Evolutionary conservation across 345 rosid species (phyloP), one percentile per base, ranked within the genome.

Genomic region (Brassica nigra): DNA sequence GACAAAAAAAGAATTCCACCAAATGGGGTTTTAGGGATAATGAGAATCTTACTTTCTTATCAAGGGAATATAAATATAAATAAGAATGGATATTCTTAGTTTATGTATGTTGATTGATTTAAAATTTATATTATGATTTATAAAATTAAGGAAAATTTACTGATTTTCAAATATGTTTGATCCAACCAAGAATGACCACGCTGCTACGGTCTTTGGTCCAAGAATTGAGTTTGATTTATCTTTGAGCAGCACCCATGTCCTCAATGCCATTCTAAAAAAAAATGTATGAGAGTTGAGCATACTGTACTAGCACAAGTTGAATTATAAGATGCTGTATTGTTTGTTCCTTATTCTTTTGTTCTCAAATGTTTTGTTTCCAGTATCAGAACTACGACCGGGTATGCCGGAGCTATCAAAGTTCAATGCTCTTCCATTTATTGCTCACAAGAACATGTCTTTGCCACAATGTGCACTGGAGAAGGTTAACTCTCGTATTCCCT

Each of bases 381-480:
- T 69, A 16, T 9, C 79, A 63, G 79, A 69, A 55, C 18, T 69
- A 54, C 66, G 68, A 62, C 67, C 23, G 1, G 83, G 83, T n/a
- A 75, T 75, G 83, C 64, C 67, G 0, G 79, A 75, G 76, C 37
- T 80, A 14, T 74, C 83, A 2, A 80, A 70, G 5, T 80, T 75
- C 29, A 75, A 80, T 52, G 67, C 70, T 37, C 18, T 18, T 18
- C 18, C 18, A 18, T 18, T 18, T 18, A 18, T 18, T 18, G 18
- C 18, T 18, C 18, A 18, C 18, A 18, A 18, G 18, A 18, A 18
- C 18, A 18, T 18, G 18, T 75, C 62, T 70, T 61, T 75, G 59
- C 79, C 74, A 37, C 78, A 28, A 14, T 69, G 67, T 39, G 76
- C 79, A 12, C 62, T 80, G 3, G 83, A 80, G 65, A 75, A 36